Evolutionary conservation across 768 basidiomycete genomes (phyloP).

Genomic region (Mycena indigotica): DNA sequence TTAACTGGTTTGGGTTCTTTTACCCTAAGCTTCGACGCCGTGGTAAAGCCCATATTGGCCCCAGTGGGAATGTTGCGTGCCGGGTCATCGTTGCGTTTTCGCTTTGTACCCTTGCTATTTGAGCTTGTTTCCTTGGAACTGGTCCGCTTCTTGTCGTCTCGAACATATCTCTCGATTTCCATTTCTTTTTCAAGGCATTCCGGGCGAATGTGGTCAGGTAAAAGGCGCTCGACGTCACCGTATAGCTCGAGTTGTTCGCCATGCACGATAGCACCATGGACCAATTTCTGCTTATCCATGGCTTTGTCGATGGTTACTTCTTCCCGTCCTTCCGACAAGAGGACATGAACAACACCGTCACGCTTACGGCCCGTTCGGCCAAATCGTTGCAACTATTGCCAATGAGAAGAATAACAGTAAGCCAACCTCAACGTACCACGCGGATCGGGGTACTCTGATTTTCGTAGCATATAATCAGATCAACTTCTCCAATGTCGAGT

Average conservation of each 20-base stretch:
- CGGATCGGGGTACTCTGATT: conserved; percentile 95
- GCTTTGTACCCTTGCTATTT: conserved; percentile 49
- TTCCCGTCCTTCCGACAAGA: conserved; percentile 89
- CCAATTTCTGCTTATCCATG: conserved; percentile 80
- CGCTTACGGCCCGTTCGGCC: conserved; percentile 95
- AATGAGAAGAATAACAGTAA: conserved; percentile 7
- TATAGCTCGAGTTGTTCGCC: conserved; percentile 90
- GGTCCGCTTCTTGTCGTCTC: conserved; percentile 48
- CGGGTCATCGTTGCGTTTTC: conserved; percentile 70
- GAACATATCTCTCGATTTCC: conserved; percentile 75
- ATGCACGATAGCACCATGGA: conserved; percentile 84
- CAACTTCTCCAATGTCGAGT: conserved; percentile 96
- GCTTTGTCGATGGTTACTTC: conserved; percentile 90
- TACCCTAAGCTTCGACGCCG: conserved; percentile 61
- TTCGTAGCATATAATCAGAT: conserved; percentile 95
- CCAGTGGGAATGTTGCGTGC: conserved; percentile 72
- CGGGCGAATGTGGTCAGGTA: conserved; percentile 79
- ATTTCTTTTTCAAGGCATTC: conserved; percentile 78
- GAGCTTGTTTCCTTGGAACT: conserved; percentile 29
- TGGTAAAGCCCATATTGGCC: conserved; percentile 73
- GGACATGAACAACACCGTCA: conserved; percentile 84
- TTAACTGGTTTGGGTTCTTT: conserved; percentile 55
- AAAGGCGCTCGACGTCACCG: conserved; percentile 83
- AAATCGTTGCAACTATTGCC: conserved; percentile 83
- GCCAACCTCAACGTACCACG: conserved; percentile 74